A percentile compares a stretch with the other conserved stretches of the same genome.
These are phyloP conservation scores for Colletotrichum godetiae DNA, from an alignment of 2,329 filamentous ascomycete genomes.

Conservation along the genomic window DNA sequence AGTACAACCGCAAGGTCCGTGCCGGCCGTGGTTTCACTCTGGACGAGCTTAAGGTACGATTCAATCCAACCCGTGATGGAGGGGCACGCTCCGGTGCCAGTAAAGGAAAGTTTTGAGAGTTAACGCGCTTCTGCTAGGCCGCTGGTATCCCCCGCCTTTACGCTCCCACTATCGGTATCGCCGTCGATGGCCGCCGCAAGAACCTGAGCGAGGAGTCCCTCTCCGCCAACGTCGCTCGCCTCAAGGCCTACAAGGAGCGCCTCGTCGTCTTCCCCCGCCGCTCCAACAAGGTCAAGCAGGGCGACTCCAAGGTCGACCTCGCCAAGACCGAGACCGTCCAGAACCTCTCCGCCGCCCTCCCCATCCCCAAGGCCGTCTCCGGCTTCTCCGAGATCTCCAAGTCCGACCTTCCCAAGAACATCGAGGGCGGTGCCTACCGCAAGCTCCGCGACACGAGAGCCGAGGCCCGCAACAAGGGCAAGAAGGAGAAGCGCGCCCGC, in stretches of 20 bases:
- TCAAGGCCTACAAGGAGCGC: slow-evolving; percentile 96
- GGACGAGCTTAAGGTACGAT: slow-evolving; percentile 93
- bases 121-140: slow-evolving; percentile 67
- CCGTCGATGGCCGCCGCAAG: slow-evolving; percentile 95
- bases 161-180: slow-evolving; percentile 95
- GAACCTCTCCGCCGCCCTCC: slow-evolving; percentile 70
- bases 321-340: slow-evolving; percentile 72
- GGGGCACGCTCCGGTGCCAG: neutral
- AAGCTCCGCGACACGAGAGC: slow-evolving; percentile 86
- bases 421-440: slow-evolving; percentile 87
- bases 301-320: slow-evolving; percentile 87
- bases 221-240: slow-evolving; percentile 93
- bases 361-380: slow-evolving; percentile 75
- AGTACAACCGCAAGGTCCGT: slow-evolving; percentile 99
- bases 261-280: slow-evolving; percentile 98
- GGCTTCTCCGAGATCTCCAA: slow-evolving; percentile 82
- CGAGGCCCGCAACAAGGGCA: slow-evolving; percentile 84
- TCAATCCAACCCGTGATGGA: neutral
- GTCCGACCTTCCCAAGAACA: slow-evolving; percentile 79
- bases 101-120: neutral
- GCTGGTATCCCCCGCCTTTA: slow-evolving; percentile 95
- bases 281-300: slow-evolving; percentile 92
- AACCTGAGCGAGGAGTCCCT: slow-evolving; percentile 98
- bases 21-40: slow-evolving; percentile 98
- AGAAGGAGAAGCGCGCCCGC: slow-evolving; percentile 92